A percentile compares a stretch with the other conserved stretches of the same genome.
Conservation (phyloP, 23 red algal genomes). For the Chondrus crispus region DNA sequence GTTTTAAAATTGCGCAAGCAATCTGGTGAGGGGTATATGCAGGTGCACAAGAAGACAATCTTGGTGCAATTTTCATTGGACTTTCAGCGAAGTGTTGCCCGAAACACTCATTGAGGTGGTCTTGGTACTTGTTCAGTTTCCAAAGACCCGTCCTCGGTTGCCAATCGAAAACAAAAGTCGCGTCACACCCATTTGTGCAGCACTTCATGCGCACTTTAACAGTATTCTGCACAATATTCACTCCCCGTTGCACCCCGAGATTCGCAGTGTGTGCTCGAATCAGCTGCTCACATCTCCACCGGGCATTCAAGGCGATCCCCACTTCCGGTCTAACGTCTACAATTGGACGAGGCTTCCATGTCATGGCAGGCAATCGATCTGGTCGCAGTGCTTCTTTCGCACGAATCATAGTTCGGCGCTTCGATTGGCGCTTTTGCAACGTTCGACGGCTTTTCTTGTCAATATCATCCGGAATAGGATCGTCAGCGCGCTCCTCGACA, state of each 20-base stretch:
- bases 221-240: background rate
- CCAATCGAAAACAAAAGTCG: background rate
- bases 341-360: background rate
- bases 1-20: background rate
- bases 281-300: background rate
- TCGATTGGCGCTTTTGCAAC: background rate
- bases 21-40: background rate
- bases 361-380: background rate
- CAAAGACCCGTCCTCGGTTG: background rate
- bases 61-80: background rate
- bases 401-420: background rate
- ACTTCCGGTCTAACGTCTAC: background rate
- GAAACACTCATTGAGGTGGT: background rate
- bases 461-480: too few species aligned
- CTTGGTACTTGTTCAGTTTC: background rate
- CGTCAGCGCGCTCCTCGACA: too few species aligned
- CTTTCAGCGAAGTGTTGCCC: background rate
- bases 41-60: background rate
- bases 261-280: background rate
- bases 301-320: background rate
- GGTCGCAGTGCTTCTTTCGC: background rate
- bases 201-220: background rate
- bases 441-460: too few species aligned
- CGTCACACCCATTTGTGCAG: background rate
- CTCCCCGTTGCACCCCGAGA: background rate